Conservation (phyloP, 169 alveolate genomes). For the Cryptosporidium sp. region DNA sequence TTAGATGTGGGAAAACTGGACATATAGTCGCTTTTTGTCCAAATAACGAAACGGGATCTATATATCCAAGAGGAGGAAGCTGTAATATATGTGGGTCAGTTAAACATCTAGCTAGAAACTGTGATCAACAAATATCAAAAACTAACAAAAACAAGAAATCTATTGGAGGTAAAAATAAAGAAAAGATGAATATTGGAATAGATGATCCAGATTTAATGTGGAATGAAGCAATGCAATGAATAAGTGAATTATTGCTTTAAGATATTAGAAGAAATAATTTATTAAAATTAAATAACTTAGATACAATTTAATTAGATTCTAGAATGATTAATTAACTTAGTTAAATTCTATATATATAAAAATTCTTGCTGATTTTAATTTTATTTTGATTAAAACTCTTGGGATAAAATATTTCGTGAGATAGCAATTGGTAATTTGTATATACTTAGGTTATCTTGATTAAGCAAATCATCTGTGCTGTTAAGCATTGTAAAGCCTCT, state of each 20-base stretch:
- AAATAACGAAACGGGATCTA: conserved; percentile 35
- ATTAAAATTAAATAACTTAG: background rate
- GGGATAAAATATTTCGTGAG: conserved; percentile 27
- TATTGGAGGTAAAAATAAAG: background rate
- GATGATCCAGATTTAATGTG: conserved; percentile 73
- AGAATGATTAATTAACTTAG: background rate
- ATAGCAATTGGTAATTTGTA: conserved; percentile 44
- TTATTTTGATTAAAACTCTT: background rate
- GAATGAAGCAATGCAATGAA: conserved; percentile 31
- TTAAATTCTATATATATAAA: background rate
- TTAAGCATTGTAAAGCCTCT: conserved; percentile 30
- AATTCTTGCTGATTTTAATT: background rate
- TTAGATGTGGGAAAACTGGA: conserved; percentile 56
- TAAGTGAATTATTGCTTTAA: background rate
- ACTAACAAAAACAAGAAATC: background rate
- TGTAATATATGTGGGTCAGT: conserved; percentile 73
- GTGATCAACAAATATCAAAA: conserved; percentile 13
- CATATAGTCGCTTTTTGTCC: conserved; percentile 75
- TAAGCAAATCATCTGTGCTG: conserved; percentile 31
- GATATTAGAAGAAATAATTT: background rate
- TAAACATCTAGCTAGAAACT: conserved; percentile 52
- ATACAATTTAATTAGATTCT: background rate
- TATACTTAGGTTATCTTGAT: conserved; percentile 40
- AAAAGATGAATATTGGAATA: background rate
- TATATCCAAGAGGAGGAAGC: conserved; percentile 70